Conservation (phyloP, 2,329 filamentous ascomycete genomes). For the Gaeumannomyces sp. region DNA sequence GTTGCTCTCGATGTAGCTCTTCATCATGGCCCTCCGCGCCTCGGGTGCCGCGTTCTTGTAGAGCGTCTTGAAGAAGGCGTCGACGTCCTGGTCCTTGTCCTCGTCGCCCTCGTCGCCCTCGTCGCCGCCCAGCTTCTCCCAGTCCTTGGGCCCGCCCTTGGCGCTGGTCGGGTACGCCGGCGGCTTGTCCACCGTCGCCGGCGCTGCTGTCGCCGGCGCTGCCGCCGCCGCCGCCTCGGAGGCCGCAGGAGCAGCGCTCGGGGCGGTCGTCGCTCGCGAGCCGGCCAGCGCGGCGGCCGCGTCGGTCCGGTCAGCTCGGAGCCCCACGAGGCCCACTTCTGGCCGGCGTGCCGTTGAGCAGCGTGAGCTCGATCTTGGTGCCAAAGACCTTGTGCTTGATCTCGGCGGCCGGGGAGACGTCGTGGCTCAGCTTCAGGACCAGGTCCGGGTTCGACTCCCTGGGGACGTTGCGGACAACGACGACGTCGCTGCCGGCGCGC, state of each 20-base stretch:
- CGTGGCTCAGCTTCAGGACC: constrained; percentile 20
- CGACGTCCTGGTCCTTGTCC: constrained; percentile 58
- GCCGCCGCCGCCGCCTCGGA: not conserved
- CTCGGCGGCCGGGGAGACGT: constrained; percentile 17
- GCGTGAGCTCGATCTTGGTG: constrained; percentile 28
- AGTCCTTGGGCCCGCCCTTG: constrained; percentile 76
- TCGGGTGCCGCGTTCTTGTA: constrained; percentile 74
- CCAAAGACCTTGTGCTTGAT: constrained; percentile 21
- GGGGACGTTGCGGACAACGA: constrained; percentile 13
- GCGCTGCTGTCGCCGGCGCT: not conserved
- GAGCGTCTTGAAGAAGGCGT: constrained; percentile 84
- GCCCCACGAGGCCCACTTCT: constrained; percentile 28
- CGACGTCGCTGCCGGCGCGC: not conserved
- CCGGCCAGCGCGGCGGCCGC: not conserved
- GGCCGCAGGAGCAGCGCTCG: not conserved
- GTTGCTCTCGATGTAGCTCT: constrained; percentile 91
- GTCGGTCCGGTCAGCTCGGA: constrained; percentile 16
- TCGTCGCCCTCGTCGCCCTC: constrained; percentile 49
- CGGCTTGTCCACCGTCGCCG: not conserved
- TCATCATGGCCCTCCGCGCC: constrained; percentile 90
- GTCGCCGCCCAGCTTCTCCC: constrained; percentile 66
- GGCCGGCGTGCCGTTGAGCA: constrained; percentile 22
- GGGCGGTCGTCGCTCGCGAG: not conserved
- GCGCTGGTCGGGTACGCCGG: constrained; percentile 84
- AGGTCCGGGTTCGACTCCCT: constrained; percentile 16